Evolutionary conservation across 2,329 filamentous ascomycete genomes (phyloP), one percentile per base, ranked within the genome.

Genomic region (Metarhizium guizhouense): DNA sequence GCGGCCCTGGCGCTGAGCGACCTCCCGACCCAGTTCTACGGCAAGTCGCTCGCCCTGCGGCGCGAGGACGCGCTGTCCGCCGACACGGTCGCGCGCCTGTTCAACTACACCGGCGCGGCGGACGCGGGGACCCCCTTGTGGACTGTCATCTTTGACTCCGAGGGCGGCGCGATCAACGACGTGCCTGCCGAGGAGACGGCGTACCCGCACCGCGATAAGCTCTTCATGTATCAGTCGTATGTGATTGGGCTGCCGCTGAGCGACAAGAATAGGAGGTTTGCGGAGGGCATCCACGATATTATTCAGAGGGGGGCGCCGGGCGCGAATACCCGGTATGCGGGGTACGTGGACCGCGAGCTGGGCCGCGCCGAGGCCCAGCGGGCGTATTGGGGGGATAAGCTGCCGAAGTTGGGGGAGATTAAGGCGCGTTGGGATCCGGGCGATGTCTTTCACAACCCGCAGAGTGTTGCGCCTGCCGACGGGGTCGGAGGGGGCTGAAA

Each of bases 201-300:
- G 7, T 87, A 84, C 62, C 76, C 79, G 1, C 84, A 87, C 62
- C 78, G 85, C 50, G 80, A 87, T 70, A 81, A 81, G 59, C 61
- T 85, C 45, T 78, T 86, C 68, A 85, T 83, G 70, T 78, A 83
- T 63, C 81, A 87, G 63, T 80, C 78, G 0, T 86, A 86, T 62
- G 80, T 74, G 8, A 63, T 86, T 48, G 79, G 77, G 18, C 61
- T 81, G 0, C 69, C 68, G 1, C 63, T 84, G 14, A 72, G 70
- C 1, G 59, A 70, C n/a, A 70, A 68, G 13, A 81, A 77, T 2
- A 74, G 70, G 54, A 61, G 68, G 1, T 85, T 85, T 54, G 64
- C 85, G 43, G 68, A 72, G 16, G 76, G 76, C 6, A 70, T 86
- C 49, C 77, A 83, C 62, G 58, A 68, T 13, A 70, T 62, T 32